Conservation (phyloP, 2,329 filamentous ascomycete species). For the Fusarium begoniae region DNA sequence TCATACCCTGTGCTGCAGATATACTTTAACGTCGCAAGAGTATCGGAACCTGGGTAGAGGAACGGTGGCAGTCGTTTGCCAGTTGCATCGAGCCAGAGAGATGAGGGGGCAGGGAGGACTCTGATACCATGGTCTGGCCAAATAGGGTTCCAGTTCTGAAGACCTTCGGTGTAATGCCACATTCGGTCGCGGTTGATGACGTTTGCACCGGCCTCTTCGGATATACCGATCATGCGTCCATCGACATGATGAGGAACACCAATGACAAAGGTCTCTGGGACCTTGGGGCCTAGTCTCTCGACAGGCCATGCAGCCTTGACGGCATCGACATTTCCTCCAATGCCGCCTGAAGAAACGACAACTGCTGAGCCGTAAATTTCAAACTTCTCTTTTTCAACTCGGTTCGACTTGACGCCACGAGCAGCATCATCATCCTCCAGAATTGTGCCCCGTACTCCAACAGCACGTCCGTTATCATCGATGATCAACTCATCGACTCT, state of each 20-base stretch:
- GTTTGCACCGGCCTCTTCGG: constrained; percentile 61
- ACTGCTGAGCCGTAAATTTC: constrained; percentile 63
- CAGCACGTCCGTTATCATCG: constrained; percentile 61
- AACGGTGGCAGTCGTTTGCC: constrained; percentile 66
- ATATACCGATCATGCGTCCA: constrained; percentile 68
- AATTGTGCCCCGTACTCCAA: constrained; percentile 64
- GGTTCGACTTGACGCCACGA: constrained; percentile 62
- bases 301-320: constrained; percentile 67
- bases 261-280: constrained; percentile 65
- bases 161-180: constrained; percentile 73
- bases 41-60: constrained; percentile 67
- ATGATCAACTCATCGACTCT: constrained; percentile 65
- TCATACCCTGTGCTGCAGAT: constrained; percentile 70
- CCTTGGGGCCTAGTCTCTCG: constrained; percentile 63
- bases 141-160: constrained; percentile 70
- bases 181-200: constrained; percentile 70
- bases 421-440: constrained; percentile 59
- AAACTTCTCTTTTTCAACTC: constrained; percentile 60
- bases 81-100: constrained; percentile 69
- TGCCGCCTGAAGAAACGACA: constrained; percentile 66
- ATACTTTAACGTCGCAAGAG: constrained; percentile 64
- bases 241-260: constrained; percentile 73
- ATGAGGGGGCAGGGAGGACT: constrained; percentile 67
- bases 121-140: constrained; percentile 70
- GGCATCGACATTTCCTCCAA: constrained; percentile 69